Conservation (phyloP, 139 green algal species). For the Penium margaritaceum region DNA sequence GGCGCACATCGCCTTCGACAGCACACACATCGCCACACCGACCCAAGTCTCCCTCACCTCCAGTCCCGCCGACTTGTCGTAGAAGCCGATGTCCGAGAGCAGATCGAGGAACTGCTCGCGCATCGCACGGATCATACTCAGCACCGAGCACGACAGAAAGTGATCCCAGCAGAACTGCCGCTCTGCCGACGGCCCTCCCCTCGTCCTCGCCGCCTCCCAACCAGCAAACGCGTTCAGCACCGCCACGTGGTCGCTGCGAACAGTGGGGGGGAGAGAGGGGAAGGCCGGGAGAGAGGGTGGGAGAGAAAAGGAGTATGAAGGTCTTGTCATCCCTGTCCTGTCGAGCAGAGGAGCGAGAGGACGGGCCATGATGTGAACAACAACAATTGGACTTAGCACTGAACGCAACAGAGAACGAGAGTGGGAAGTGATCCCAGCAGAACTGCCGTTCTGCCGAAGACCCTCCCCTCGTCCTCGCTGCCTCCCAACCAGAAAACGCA, state of each 20-base stretch:
- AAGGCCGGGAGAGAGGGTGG: not conserved
- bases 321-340: too few species aligned
- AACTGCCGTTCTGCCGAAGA: too few species aligned
- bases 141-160: slow-evolving; percentile 57
- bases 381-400: too few species aligned
- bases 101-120: slow-evolving; percentile 73
- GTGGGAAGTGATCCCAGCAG: not conserved
- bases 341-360: too few species aligned
- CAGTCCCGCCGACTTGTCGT: too few species aligned
- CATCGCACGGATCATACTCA: slow-evolving; percentile 67
- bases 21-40: too few species aligned
- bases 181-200: not conserved
- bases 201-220: slow-evolving; percentile 4
- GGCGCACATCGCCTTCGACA: too few species aligned
- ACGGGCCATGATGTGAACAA: too few species aligned
- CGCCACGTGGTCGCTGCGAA: slow-evolving; percentile 39
- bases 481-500: not conserved
- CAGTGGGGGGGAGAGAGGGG: not conserved
- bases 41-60: too few species aligned
- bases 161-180: slow-evolving; percentile 12
- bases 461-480: not conserved
- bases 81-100: slow-evolving; percentile 66
- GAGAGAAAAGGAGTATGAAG: too few species aligned
- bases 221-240: slow-evolving; percentile 34
- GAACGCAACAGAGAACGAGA: too few species aligned